These are phyloP conservation scores for Dendrothele bispora DNA, from an alignment of 768 basidiomycete genomes.

Conservation along the genomic window DNA sequence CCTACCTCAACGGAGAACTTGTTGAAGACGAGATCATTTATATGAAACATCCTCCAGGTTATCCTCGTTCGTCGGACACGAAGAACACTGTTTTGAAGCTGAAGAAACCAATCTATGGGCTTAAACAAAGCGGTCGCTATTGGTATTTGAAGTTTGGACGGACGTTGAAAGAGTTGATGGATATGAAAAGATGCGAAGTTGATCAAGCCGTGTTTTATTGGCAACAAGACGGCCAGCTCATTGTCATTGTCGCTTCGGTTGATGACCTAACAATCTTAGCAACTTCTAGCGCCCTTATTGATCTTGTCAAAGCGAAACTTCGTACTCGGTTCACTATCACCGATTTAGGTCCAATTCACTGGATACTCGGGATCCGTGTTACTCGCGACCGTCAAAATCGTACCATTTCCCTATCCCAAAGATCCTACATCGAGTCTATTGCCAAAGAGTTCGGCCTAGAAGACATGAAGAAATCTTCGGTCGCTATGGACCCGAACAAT, in stretches of 20 bases:
- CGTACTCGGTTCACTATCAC: slow-evolving; percentile 19
- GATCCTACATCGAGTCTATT: slow-evolving; percentile 21
- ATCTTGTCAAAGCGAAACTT: slow-evolving; percentile 13
- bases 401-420: slow-evolving; percentile 29
- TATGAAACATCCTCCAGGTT: slow-evolving; percentile 9
- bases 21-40: slow-evolving; percentile 21
- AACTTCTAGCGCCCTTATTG: slow-evolving; percentile 7
- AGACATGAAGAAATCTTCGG: too few relatives aligned
- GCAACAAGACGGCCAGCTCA: slow-evolving; percentile 9
- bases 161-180: not conserved
- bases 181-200: not conserved
- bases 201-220: slow-evolving; percentile 8
- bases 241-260: slow-evolving; percentile 21
- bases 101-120: not conserved
- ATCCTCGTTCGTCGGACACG: not conserved
- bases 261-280: slow-evolving; percentile 24
- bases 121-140: not conserved
- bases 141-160: slow-evolving; percentile 4
- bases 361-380: slow-evolving; percentile 23
- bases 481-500: too few relatives aligned
- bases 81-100: not conserved
- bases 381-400: slow-evolving; percentile 10
- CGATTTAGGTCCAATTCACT: slow-evolving; percentile 23
- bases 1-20: slow-evolving; percentile 22
- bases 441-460: too few relatives aligned